Base-by-base conservation (phyloP, 331 rosid genomes). In the Phaseolus coccineus region DNA sequence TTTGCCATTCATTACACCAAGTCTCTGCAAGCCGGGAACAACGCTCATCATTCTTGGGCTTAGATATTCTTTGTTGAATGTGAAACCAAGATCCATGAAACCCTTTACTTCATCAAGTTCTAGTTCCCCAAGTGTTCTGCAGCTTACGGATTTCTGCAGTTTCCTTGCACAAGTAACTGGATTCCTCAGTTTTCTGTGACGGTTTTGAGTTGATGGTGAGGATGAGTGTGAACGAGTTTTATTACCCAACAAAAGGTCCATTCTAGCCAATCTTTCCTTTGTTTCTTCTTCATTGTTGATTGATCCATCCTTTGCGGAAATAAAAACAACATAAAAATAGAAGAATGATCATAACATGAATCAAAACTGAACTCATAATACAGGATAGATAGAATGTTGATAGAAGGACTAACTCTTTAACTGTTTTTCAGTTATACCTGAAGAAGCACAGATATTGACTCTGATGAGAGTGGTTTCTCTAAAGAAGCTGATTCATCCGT, bases 31-130 rank as follows among this genome's bases (percentile, higher is more conserved):
- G 47, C 98, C 98, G 1, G 98, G 97, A 5, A 94, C 76, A 50
- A 92, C 79, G 27, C 83, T 89, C 85, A 88, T 85, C 92, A 88
- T 89, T 83, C 89, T 70, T 14, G 94, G 91, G 73, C 71, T 82
- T 37, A 94, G 67, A 25, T 79, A 55, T 62, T 92, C 94, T 81
- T 78, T 84, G 71, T 84, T 75, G 87, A 94, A 92, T 59, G 55
- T 77, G 80, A 94, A 94, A 25, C 98, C 98, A 6, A 94, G 84
- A 81, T 94, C 96, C 88, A 88, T 88, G 61, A 94, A 92, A 68
- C 98, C 98, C 80, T 92, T 87, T 9, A 92, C 89, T 88, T 94
- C 98, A 82, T 92, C 93, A 2, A 94, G 86, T 71, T 94, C 98
- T 8, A 94, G 91, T 51, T 92, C 94, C 58, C 92, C 90, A 25